phyloP scores from a whole-genome alignment of 2,329 filamentous ascomycete genomes.

The Colletotrichum paranaense region DNA sequence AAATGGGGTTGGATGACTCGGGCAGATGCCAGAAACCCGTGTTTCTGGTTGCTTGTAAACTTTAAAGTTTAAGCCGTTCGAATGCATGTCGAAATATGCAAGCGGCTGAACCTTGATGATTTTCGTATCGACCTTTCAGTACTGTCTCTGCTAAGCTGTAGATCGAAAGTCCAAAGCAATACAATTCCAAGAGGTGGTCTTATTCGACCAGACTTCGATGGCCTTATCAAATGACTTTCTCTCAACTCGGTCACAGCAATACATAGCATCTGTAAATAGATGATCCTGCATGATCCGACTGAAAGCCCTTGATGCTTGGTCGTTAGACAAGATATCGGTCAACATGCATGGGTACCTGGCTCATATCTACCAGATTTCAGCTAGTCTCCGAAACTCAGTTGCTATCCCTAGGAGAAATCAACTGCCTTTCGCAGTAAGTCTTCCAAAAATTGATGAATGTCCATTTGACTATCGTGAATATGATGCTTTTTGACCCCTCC shows the following conservation, averaged over 20 bases:
- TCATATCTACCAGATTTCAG: neutral
- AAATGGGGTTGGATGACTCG: neutral
- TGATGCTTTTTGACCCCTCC: neutral
- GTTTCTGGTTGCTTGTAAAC: neutral
- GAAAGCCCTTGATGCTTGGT: too few relatives aligned
- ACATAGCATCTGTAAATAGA: too few relatives aligned
- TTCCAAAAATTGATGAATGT: neutral
- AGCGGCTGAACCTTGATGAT: conserved; percentile 1
- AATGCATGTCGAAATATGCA: neutral
- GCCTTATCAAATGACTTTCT: too few relatives aligned
- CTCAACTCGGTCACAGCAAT: too few relatives aligned
- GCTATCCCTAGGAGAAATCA: too few relatives aligned
- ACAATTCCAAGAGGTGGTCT: too few relatives aligned
- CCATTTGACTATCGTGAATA: neutral
- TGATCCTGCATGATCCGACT: too few relatives aligned
- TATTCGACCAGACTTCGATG: too few relatives aligned
- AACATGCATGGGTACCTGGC: neutral
- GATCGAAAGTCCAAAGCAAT: too few relatives aligned
- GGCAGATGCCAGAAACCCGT: neutral
- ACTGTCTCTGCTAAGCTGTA: neutral
- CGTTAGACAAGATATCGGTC: neutral
- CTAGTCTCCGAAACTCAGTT: neutral
- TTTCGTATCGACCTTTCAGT: neutral
- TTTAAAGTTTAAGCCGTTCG: neutral
- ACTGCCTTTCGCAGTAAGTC: neutral